These are phyloP conservation scores for Penicillium sp. DNA, from an alignment of 2,329 filamentous ascomycete genomes.

Conservation along the genomic window DNA sequence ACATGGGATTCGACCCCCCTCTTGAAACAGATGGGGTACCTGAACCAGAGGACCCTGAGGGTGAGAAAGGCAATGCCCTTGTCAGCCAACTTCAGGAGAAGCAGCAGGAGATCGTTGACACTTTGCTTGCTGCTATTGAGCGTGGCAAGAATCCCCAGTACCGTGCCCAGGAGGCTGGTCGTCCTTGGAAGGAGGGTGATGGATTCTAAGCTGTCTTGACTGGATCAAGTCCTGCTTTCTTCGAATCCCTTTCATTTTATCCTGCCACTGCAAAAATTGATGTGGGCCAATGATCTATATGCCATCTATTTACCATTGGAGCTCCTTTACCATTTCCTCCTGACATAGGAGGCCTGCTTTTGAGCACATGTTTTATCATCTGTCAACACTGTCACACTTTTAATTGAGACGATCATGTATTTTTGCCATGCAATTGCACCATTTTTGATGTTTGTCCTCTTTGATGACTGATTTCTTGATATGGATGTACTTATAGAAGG, in stretches of 20 bases:
- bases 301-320: slow-evolving; percentile 4
- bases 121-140: slow-evolving; percentile 48
- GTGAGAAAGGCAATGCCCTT: not conserved
- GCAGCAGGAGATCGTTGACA: slow-evolving; percentile 42
- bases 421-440: not conserved
- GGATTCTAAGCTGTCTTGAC: slow-evolving; percentile 46
- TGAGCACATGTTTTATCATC: not conserved
- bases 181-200: slow-evolving; percentile 57
- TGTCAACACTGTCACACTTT: not conserved
- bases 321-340: not conserved
- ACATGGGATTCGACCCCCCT: slow-evolving; percentile 13
- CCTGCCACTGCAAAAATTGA: not conserved
- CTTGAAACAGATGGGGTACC: not conserved
- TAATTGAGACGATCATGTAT: not conserved
- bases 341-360: too few relatives aligned
- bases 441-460: not conserved
- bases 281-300: slow-evolving; percentile 1
- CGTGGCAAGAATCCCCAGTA: slow-evolving; percentile 53
- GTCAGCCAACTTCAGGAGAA: slow-evolving; percentile 44
- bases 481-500: not conserved
- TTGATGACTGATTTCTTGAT: not conserved
- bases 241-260: not conserved
- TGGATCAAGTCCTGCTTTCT: slow-evolving; percentile 1
- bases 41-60: slow-evolving; percentile 2
- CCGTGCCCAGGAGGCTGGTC: slow-evolving; percentile 54